Conservation (phyloP, 2,329 filamentous ascomycete species). For the Stylonectria norvegica region DNA sequence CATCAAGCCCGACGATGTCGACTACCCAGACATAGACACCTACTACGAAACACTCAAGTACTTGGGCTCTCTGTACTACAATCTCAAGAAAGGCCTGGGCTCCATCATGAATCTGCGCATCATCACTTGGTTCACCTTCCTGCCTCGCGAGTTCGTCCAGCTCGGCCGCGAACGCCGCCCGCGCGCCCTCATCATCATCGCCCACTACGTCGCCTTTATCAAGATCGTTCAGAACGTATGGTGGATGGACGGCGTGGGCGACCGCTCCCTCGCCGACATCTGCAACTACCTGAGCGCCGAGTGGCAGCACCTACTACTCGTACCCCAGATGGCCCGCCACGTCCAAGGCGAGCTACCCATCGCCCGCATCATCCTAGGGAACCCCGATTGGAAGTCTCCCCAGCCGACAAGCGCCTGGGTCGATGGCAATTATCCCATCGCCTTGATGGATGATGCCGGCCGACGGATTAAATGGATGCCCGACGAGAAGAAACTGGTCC, state of each 20-base stretch:
- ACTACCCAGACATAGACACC: slow-evolving; percentile 35
- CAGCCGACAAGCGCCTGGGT: slow-evolving; percentile 10
- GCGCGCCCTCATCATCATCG: slow-evolving; percentile 49
- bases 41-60: slow-evolving; percentile 48
- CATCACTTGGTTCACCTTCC: slow-evolving; percentile 52
- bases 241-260: slow-evolving; percentile 49
- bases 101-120: slow-evolving; percentile 47
- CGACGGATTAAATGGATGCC: slow-evolving; percentile 22
- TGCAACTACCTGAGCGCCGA: slow-evolving; percentile 35
- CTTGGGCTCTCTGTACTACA: slow-evolving; percentile 50
- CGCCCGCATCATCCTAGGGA: slow-evolving; percentile 42
- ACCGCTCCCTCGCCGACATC: slow-evolving; percentile 46
- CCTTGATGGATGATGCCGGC: slow-evolving; percentile 22
- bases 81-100: slow-evolving; percentile 44
- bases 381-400: slow-evolving; percentile 39
- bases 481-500: slow-evolving; percentile 17
- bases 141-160: slow-evolving; percentile 43
- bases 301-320: slow-evolving; percentile 40
- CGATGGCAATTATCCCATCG: slow-evolving; percentile 15
- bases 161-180: slow-evolving; percentile 41
- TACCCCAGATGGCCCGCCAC: slow-evolving; percentile 39
- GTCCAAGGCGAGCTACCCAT: slow-evolving; percentile 34
- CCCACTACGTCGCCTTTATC: slow-evolving; percentile 50
- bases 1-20: slow-evolving; percentile 41
- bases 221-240: slow-evolving; percentile 43